phyloP scores from a whole-genome alignment of 306 rosid genomes.

The Senna tora region DNA sequence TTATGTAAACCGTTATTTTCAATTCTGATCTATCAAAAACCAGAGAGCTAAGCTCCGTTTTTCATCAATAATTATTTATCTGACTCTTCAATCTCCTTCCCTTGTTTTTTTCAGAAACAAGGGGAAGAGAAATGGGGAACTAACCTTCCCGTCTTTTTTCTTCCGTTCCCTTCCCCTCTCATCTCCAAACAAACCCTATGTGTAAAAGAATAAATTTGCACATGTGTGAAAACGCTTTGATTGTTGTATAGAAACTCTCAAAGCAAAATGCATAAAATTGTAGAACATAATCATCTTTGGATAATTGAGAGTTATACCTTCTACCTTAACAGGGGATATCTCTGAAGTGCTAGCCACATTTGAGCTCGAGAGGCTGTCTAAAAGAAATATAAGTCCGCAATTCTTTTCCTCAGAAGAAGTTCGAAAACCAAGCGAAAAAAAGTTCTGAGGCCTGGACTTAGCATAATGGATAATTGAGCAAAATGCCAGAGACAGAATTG shows the following conservation, averaged over 20 bases:
- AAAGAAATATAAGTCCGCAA: conserved; percentile 52
- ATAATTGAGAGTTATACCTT: conserved; percentile 51
- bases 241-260: conserved; percentile 14
- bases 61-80: no score
- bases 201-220: conserved; percentile 13
- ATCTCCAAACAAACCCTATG: neutral
- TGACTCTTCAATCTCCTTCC: no score
- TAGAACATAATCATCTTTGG: conserved; percentile 28
- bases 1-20: no score
- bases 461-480: conserved; percentile 74
- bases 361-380: conserved; percentile 42
- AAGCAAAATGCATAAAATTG: conserved; percentile 20
- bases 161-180: no score
- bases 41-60: no score
- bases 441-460: conserved; percentile 65
- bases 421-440: conserved; percentile 76
- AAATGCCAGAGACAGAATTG: conserved; percentile 72
- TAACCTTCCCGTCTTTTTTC: no score
- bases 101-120: no score
- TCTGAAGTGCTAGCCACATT: conserved; percentile 34
- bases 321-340: conserved; percentile 46
- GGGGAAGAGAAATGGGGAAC: no score
- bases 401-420: conserved; percentile 59
- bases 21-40: no score
- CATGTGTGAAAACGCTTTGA: no score